Conservation (phyloP, 2,329 filamentous ascomycete genomes). For the Fusarium chaquense region DNA sequence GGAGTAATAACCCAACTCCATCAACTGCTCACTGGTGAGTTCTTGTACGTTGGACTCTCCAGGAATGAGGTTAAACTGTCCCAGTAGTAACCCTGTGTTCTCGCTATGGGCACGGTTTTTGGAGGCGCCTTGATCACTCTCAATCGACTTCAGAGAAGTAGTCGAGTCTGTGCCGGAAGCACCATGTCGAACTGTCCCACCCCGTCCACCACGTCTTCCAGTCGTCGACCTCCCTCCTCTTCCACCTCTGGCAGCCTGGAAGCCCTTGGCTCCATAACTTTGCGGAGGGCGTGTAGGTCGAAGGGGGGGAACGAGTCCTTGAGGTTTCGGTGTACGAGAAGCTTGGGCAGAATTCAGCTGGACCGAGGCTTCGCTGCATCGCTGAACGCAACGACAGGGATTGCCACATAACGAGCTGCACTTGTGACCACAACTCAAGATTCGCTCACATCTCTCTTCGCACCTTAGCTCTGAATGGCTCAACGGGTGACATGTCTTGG, state of each 20-base stretch:
- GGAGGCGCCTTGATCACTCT: neutral
- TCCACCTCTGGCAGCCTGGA: neutral
- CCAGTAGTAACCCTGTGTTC: neutral
- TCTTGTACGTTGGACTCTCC: conserved; percentile 43
- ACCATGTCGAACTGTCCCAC: neutral
- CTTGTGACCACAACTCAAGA: conserved; percentile 37
- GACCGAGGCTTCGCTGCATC: conserved; percentile 18
- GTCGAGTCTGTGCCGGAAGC: neutral
- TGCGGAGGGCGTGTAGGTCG: neutral
- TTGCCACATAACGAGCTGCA: conserved; percentile 36
- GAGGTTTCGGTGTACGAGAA: neutral
- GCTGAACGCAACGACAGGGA: conserved; percentile 29
- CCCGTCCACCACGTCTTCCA: neutral
- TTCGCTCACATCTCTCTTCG: conserved; percentile 34
- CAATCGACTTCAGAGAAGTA: neutral
- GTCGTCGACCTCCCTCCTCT: neutral
- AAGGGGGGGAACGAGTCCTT: neutral
- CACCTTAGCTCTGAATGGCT: conserved; percentile 48
- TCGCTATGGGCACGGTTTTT: neutral
- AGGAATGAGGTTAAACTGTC: neutral
- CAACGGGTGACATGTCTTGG: conserved; percentile 33
- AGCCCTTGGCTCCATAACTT: neutral
- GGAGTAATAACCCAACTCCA: conserved; percentile 32
- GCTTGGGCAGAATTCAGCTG: neutral
- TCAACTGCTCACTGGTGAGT: conserved; percentile 65